Percentiles rank a stretch among this genome's conserved stretches.
These are phyloP conservation scores for Erodium maritimum DNA, from an alignment of 345 rosid genomes.

Conservation along the genomic window DNA sequence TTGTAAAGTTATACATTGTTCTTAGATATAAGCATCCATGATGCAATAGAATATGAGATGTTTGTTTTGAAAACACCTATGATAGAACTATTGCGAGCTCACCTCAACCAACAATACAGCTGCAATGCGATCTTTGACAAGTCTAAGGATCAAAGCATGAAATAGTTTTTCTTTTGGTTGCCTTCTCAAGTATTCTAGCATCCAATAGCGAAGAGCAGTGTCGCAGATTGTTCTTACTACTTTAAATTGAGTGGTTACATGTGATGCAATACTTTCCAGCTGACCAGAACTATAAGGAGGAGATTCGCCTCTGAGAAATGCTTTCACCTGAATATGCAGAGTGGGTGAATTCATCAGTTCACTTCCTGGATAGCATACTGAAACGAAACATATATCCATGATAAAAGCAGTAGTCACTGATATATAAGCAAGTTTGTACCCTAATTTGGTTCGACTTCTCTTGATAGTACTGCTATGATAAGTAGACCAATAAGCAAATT, in stretches of 20 bases:
- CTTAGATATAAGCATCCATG: too few relatives aligned
- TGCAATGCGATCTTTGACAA: constrained; percentile 74
- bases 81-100: too few relatives aligned
- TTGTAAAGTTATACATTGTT: too few relatives aligned
- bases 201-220: constrained; percentile 82
- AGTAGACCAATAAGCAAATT: too few relatives aligned
- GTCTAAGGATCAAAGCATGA: constrained; percentile 63
- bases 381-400: too few relatives aligned
- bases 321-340: constrained; percentile 63
- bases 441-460: too few relatives aligned
- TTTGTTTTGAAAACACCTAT: too few relatives aligned
- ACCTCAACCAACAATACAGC: constrained; percentile 74
- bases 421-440: too few relatives aligned
- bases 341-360: too few relatives aligned
- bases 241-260: constrained; percentile 50
- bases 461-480: too few relatives aligned
- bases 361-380: too few relatives aligned
- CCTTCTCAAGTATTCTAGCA: constrained; percentile 62
- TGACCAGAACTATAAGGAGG: constrained; percentile 81
- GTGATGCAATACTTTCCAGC: constrained; percentile 76
- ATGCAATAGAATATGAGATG: too few relatives aligned
- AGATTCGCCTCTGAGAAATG: constrained; percentile 67
- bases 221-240: constrained; percentile 45
- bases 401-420: neutral
- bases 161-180: constrained; percentile 62